Percentiles rank a stretch among this genome's conserved stretches.
phyloP scores from a whole-genome alignment of 257 asterid genomes.

The Solanum clarkiae region DNA sequence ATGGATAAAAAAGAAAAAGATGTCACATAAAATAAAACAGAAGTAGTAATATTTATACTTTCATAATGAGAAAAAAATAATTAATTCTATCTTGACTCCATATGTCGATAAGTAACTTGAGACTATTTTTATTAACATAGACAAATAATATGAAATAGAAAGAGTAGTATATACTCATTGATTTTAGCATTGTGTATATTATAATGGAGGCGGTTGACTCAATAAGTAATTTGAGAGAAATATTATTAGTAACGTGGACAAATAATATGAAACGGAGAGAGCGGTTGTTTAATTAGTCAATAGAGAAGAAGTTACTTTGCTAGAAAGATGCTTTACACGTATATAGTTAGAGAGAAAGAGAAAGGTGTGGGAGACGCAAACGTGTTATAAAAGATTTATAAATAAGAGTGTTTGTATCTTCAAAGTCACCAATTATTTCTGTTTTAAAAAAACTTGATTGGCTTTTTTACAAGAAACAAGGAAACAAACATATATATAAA shows the following conservation, averaged over 20 bases:
- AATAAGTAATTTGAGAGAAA: too few relatives aligned
- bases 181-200: neutral
- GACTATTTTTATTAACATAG: too few relatives aligned
- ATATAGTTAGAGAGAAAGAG: neutral
- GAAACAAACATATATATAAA: neutral
- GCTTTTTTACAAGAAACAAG: neutral
- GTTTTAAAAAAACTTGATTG: neutral
- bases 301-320: neutral
- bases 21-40: too few relatives aligned
- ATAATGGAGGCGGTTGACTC: too few relatives aligned
- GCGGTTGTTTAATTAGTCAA: neutral
- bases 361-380: constrained; percentile 22
- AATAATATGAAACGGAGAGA: neutral
- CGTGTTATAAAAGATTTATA: neutral
- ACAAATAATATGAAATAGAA: too few relatives aligned
- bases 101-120: neutral
- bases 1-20: too few relatives aligned
- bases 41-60: neutral
- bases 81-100: too few relatives aligned
- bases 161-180: too few relatives aligned
- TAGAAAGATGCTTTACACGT: constrained; percentile 6
- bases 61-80: neutral
- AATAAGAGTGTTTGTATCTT: neutral
- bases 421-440: neutral
- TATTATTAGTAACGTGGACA: too few relatives aligned